phyloP scores from a whole-genome alignment of 2,329 filamentous ascomycete genomes.

The Aaosphaeria pasadenensis region DNA sequence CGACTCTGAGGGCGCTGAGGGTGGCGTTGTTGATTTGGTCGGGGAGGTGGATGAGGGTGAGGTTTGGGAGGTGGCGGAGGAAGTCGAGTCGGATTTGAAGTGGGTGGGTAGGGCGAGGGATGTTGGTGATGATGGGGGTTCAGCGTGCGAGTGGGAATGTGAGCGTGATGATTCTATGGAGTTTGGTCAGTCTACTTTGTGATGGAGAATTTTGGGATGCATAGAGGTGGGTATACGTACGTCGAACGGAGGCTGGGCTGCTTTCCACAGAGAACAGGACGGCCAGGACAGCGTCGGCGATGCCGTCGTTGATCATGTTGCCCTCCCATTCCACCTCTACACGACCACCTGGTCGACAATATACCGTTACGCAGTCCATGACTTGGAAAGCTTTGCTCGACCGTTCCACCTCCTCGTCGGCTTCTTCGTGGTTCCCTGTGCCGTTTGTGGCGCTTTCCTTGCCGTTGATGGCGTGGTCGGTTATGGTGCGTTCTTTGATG shows the following conservation, averaged over 20 bases:
- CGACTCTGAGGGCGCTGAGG: conserved; percentile 31
- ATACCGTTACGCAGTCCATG: conserved; percentile 89
- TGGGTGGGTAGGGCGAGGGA: conserved; percentile 7
- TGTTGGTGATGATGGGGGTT: background rate
- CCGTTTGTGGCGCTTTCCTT: conserved; percentile 41
- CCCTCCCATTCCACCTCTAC: conserved; percentile 96
- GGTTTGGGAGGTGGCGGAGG: conserved; percentile 33
- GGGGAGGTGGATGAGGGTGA: conserved; percentile 10
- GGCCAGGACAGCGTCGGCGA: conserved; percentile 95
- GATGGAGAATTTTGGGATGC: conserved; percentile 7
- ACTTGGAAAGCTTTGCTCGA: conserved; percentile 59
- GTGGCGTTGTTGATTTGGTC: conserved; percentile 6
- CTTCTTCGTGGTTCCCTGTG: conserved; percentile 48
- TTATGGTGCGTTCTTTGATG: conserved; percentile 49
- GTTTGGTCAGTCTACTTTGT: conserved; percentile 1
- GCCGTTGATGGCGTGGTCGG: conserved; percentile 28
- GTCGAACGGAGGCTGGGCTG: conserved; percentile 90
- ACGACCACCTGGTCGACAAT: conserved; percentile 72
- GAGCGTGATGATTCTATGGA: conserved; percentile 18
- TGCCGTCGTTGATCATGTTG: conserved; percentile 95
- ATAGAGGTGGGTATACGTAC: conserved; percentile 48
- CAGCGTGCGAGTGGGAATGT: conserved; percentile 4
- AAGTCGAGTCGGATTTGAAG: conserved; percentile 19
- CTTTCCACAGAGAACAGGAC: conserved; percentile 90
- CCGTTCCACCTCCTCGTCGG: conserved; percentile 62